Evolutionary conservation across 2,329 filamentous ascomycete species (phyloP).

Genomic region (Zymoseptoria passerinii): DNA sequence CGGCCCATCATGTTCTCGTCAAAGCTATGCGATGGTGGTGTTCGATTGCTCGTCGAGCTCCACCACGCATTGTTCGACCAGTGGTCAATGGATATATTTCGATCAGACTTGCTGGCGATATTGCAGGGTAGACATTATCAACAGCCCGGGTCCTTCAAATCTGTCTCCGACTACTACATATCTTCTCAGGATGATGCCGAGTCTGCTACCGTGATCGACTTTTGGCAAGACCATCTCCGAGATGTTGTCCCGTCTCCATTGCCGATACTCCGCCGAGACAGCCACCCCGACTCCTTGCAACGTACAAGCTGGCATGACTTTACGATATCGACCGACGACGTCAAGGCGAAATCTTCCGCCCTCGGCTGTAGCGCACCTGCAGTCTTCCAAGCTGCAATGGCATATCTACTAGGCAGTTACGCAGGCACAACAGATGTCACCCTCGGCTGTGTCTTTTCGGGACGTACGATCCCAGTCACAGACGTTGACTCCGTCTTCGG

Average conservation of each 20-base stretch:
- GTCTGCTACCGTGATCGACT: constrained; percentile 44
- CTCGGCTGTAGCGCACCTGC: constrained; percentile 55
- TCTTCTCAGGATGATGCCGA: constrained; percentile 12
- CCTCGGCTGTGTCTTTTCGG: constrained; percentile 74
- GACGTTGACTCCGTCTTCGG: constrained; percentile 68
- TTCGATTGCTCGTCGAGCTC: constrained; percentile 47
- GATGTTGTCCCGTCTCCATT: constrained; percentile 48
- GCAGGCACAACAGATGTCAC: constrained; percentile 57
- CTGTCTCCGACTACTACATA: constrained; percentile 47
- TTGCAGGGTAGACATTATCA: constrained; percentile 31
- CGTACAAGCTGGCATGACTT: constrained; percentile 18
- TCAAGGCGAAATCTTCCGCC: constrained; percentile 7
- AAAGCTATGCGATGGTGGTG: constrained; percentile 12
- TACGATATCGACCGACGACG: constrained; percentile 2
- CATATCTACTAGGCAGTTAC: constrained; percentile 58
- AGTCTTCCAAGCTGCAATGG: constrained; percentile 65
- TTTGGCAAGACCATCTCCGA: constrained; percentile 62
- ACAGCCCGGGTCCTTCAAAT: constrained; percentile 51
- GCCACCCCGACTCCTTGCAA: constrained; percentile 11
- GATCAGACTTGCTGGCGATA: constrained; percentile 56
- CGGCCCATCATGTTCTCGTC: constrained; percentile 58
- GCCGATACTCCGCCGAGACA: constrained; percentile 49
- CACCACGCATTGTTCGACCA: constrained; percentile 87
- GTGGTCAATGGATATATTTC: constrained; percentile 72
- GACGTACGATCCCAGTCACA: constrained; percentile 62